phyloP scores from a whole-genome alignment of 805 yeast genomes.

The Metschnikowia reukaufii region DNA sequence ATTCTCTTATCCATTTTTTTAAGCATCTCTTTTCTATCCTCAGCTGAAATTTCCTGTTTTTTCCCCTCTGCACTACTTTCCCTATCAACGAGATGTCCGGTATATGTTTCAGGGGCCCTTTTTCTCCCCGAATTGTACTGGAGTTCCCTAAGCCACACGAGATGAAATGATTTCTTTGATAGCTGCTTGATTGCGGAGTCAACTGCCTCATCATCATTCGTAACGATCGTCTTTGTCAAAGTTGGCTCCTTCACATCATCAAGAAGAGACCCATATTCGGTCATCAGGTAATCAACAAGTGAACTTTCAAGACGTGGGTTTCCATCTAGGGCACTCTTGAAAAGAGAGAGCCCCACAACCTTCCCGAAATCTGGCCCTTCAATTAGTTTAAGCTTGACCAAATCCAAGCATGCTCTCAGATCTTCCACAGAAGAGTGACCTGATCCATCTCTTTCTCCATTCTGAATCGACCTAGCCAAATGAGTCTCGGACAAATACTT shows the following conservation, averaged over 20 bases:
- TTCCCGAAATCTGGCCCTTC: constrained; percentile 69
- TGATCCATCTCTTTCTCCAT: constrained; percentile 52
- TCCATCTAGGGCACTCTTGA: constrained; percentile 9
- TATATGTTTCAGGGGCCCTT: constrained; percentile 22
- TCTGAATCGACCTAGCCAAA: constrained; percentile 63
- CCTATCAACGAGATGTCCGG: constrained; percentile 18
- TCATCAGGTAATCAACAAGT: constrained; percentile 27
- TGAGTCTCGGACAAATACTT: constrained; percentile 63
- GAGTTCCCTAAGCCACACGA: constrained; percentile 59
- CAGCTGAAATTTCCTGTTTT: constrained; percentile 5
- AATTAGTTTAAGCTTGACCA: constrained; percentile 65
- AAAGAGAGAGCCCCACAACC: constrained; percentile 19
- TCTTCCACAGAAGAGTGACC: constrained; percentile 87
- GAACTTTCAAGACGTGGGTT: constrained; percentile 21
- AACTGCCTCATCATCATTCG: constrained; percentile 61
- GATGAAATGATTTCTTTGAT: constrained; percentile 44
- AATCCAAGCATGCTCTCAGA: constrained; percentile 73
- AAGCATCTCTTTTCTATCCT: constrained; percentile 21
- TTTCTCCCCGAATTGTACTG: constrained; percentile 43
- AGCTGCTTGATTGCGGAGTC: constrained; percentile 39
- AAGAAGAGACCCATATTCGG: constrained; percentile 18
- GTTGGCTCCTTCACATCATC: constrained; percentile 12
- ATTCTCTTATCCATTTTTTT: constrained; percentile 46
- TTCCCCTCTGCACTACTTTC: constrained; percentile 11
- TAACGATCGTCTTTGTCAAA: constrained; percentile 40